Percentiles rank a stretch among this genome's conserved stretches.
Conservation (phyloP, 2,329 filamentous ascomycete species). For the Delphinella strobiligena region DNA sequence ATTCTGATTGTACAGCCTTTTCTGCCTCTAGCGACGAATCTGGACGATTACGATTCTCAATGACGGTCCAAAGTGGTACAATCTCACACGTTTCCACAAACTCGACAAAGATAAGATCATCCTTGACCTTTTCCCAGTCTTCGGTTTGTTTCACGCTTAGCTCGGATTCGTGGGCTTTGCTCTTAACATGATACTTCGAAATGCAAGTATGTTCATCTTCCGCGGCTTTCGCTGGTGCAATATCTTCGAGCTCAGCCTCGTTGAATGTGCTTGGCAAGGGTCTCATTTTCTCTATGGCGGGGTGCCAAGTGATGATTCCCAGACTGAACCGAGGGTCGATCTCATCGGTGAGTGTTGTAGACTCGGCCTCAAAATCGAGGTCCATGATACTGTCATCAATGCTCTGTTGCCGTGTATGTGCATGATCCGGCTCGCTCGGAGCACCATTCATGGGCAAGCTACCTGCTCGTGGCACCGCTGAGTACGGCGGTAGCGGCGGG, state of each 20-base stretch:
- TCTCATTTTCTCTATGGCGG: constrained; percentile 30
- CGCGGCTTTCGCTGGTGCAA: constrained; percentile 24
- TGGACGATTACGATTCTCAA: constrained; percentile 26
- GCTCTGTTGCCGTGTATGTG: constrained; percentile 5
- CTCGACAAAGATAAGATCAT: constrained; percentile 38
- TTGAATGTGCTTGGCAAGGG: constrained; percentile 30
- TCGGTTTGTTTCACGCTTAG: constrained; percentile 37
- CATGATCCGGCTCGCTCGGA: not conserved
- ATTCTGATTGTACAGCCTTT: not conserved
- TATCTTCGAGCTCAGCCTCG: constrained; percentile 31
- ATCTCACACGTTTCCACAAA: constrained; percentile 31
- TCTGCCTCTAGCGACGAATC: constrained; percentile 16
- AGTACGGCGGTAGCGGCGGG: not conserved
- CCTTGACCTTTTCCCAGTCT: constrained; percentile 36
- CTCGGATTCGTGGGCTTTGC: constrained; percentile 31
- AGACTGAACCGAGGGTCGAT: constrained; percentile 32
- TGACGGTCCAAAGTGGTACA: constrained; percentile 31
- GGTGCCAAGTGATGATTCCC: constrained; percentile 32
- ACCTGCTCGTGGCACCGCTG: too few species aligned
- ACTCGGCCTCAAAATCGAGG: constrained; percentile 3
- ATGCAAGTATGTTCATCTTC: constrained; percentile 32
- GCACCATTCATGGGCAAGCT: not conserved
- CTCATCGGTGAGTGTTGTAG: constrained; percentile 3
- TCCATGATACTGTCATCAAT: constrained; percentile 5
- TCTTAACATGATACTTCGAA: constrained; percentile 36